Base-by-base conservation (phyloP, 2,329 filamentous ascomycete genomes). In the Cercospora canescens region DNA sequence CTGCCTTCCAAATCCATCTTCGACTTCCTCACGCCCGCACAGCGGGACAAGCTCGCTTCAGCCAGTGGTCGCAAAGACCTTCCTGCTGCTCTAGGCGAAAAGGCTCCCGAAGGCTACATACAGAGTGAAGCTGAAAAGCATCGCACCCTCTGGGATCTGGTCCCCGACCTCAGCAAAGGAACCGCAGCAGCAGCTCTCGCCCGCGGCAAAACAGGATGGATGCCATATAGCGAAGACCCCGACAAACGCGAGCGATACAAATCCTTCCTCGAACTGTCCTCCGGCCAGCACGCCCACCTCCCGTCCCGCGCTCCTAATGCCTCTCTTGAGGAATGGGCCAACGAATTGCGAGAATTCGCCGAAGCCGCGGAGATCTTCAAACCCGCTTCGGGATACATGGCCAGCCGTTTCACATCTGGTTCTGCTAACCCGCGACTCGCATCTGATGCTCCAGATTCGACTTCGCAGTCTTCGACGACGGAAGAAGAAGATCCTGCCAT, bases 1-100 rank as follows among this genome's bases (percentile, higher is more conserved):
- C 82, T 98, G 0, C 94, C 94, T 0, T 92, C 93, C 0, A 97
- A 98, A 80, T 98, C 95, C 0, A 89, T 99, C 2, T 99, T 98
- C 77, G 94, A 98, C 79, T 99, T 91, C 78, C 85, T 99, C 70
- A 91, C 91, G 0, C 84, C 92, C 0, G 86, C 91, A 35, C 88
- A 91, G 3, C 88, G 95, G 67, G 90, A 94, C 60, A 88, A 89
- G 28, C 85, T 99, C 52, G 93, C 86, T 3, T 84, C 87, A 11
- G 89, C 89, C 1, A 93, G 92, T 2, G 94, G 94, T 1, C 93
- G 89, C 64, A 79, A 80, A 2, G 87, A 94, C 74, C 85, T 99
- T 2, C 95, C 95, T 0, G 87, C 88, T 7, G 95, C 90, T 0
- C 82, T 89, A 1, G 89, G 91, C 60, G 92, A 97, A 79, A 83